phyloP scores from a whole-genome alignment of 2,329 filamentous ascomycete genomes.

The Thermomyces lanuginosus region DNA sequence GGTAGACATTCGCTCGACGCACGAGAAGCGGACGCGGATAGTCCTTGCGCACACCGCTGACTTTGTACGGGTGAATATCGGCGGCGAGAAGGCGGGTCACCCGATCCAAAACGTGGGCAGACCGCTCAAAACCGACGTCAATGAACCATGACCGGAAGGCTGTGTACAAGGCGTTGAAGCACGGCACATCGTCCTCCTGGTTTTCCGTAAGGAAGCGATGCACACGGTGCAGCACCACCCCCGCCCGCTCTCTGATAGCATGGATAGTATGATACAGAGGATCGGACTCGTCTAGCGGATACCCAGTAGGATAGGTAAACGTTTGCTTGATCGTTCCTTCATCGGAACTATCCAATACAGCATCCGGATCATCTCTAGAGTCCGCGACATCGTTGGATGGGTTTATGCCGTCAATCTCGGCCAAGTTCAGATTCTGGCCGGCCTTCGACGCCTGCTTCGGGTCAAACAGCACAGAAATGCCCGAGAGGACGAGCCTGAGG shows the following conservation, averaged over 20 bases:
- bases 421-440: slow-evolving; percentile 24
- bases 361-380: slow-evolving; percentile 19
- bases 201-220: slow-evolving; percentile 68
- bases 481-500: slow-evolving; percentile 74
- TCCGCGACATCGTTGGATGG: slow-evolving; percentile 23
- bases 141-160: slow-evolving; percentile 95
- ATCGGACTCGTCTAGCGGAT: slow-evolving; percentile 51
- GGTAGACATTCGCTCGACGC: slow-evolving; percentile 84
- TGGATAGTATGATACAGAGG: slow-evolving; percentile 62
- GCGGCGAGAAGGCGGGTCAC: slow-evolving; percentile 69
- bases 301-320: slow-evolving; percentile 79
- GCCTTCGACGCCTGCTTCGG: slow-evolving; percentile 51
- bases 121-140: slow-evolving; percentile 89
- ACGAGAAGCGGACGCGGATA: slow-evolving; percentile 88
- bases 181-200: slow-evolving; percentile 89
- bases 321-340: slow-evolving; percentile 55
- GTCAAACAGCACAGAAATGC: slow-evolving; percentile 79
- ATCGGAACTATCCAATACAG: slow-evolving; percentile 41
- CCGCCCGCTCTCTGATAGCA: slow-evolving; percentile 60
- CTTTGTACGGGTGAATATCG: slow-evolving; percentile 84
- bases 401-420: too few species aligned
- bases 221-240: slow-evolving; percentile 63
- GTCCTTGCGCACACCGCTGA: slow-evolving; percentile 76
- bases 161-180: slow-evolving; percentile 82
- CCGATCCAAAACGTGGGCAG: slow-evolving; percentile 80